phyloP scores from a whole-genome alignment of 257 asterid species.

The Capsicum chinense region DNA sequence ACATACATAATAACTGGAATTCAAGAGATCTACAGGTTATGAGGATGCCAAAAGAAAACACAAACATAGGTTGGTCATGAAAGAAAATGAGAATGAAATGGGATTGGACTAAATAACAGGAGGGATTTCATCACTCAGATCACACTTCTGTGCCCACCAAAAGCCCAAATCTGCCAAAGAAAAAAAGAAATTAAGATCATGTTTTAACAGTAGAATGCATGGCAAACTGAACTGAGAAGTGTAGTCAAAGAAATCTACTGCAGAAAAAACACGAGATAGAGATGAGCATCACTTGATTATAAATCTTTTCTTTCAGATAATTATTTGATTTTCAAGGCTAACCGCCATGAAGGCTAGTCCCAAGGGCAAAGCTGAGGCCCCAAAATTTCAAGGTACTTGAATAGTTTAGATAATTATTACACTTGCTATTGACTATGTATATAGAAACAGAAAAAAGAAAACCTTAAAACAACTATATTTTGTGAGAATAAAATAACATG shows the following conservation, averaged over 20 bases:
- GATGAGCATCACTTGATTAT: not conserved
- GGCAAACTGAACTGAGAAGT: constrained; percentile 15
- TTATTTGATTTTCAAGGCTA: constrained; percentile 34
- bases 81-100: constrained; percentile 20
- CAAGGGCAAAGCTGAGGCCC: not conserved
- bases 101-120: not conserved
- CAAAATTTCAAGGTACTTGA: constrained; percentile 6
- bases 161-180: constrained; percentile 90
- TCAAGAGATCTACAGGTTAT: constrained; percentile 32
- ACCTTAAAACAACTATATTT: not conserved
- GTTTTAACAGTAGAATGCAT: not conserved
- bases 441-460: not conserved
- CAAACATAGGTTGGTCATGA: not conserved
- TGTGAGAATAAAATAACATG: not conserved
- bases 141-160: constrained; percentile 92
- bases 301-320: not conserved
- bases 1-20: constrained; percentile 4
- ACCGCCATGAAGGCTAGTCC: constrained; percentile 55
- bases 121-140: constrained; percentile 44
- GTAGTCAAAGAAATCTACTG: not conserved
- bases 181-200: not conserved
- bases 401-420: not conserved
- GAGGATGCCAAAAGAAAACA: constrained; percentile 4
- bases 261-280: not conserved
- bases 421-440: constrained; percentile 3